Evolutionary conservation across 805 yeast genomes (phyloP), one percentile per base, ranked within the genome.

Genomic region (Ogataea ramenticola): DNA sequence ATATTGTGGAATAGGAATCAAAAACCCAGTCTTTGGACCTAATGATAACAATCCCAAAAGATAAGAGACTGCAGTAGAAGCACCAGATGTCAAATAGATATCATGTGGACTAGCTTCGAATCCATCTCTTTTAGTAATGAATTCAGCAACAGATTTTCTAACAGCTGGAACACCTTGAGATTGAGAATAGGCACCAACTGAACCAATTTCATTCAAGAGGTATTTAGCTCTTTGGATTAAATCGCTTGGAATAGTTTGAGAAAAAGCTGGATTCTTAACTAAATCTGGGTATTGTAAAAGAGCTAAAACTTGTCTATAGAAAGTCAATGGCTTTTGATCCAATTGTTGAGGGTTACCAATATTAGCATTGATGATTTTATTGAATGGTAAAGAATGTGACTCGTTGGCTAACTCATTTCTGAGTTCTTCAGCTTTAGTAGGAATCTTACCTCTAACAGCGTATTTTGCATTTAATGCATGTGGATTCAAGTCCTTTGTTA

Each of bases 331-430:
- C 56, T 81, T 75, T 64, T 93, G 99, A 53, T 88, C 91, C 59
- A 93, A 72, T 62, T 91, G 98, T 65, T 93, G 99, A 2, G 99
- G 99, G 61, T 93, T 93, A 27, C 99, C 99, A 49, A 93, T 93
- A 61, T 93, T 93, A 50, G 96, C 93, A 56, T 79, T 82, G 60
- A 95, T 84, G 55, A 93, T 86, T 47, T 75, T 68, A 36, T 75
- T 66, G 59, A 89, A 93, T 1, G 96, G 95, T 50, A 88, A 67
- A 5, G 85, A 77, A 17, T 69, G 71, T 22, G 85, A 81, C 34
- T 76, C 70, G 36, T 67, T 60, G 11, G 62, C 60, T 34, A 93
- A 70, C 52, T 77, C 74, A 10, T 64, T 66, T 46, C 81, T 72
- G 46, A 93, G 67, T 58, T 88, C 86, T 55, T 91, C 98, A 22